Conservation (phyloP, 2,329 filamentous ascomycete genomes). For the Plectosphaerella sp. region DNA sequence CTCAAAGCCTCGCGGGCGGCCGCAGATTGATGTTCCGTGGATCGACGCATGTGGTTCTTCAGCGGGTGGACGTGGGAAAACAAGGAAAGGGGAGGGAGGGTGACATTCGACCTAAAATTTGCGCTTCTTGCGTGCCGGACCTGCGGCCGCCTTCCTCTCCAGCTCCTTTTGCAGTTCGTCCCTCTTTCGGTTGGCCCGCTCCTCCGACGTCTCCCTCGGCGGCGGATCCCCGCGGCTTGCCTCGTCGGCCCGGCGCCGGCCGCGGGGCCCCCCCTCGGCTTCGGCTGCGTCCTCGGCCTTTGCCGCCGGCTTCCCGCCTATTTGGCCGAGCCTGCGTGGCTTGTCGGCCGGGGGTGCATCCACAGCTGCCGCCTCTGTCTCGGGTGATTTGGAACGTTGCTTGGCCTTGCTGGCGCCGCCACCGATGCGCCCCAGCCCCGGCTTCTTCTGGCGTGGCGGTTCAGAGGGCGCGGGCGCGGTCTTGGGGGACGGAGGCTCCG, state of each 20-base stretch:
- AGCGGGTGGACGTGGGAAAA: too few relatives aligned
- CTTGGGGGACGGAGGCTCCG: slow-evolving; percentile 26
- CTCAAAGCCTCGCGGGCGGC: too few relatives aligned
- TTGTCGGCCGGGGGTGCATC: background rate
- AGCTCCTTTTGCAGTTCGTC: slow-evolving; percentile 47
- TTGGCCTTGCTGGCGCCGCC: slow-evolving; percentile 15
- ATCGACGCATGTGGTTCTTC: too few relatives aligned
- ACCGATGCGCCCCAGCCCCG: slow-evolving; percentile 37
- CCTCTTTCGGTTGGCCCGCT: slow-evolving; percentile 44
- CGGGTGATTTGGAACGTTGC: slow-evolving; percentile 6
- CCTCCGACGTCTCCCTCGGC: slow-evolving; percentile 36
- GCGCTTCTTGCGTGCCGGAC: slow-evolving; percentile 52
- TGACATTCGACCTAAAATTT: slow-evolving; percentile 38
- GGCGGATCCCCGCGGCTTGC: slow-evolving; percentile 13
- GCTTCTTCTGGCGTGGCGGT: slow-evolving; percentile 16
- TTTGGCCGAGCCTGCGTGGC: slow-evolving; percentile 24
- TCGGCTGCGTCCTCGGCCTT: slow-evolving; percentile 2
- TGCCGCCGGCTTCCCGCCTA: slow-evolving; percentile 23
- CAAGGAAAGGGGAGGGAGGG: background rate
- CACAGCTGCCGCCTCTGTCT: slow-evolving; percentile 8
- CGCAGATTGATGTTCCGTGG: too few relatives aligned
- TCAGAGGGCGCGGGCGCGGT: slow-evolving; percentile 5
- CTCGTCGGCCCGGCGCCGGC: slow-evolving; percentile 12
- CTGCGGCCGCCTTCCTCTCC: slow-evolving; percentile 42
- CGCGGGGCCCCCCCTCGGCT: slow-evolving; percentile 11